A percentile compares a stretch with the other conserved stretches of the same genome.
Conservation (phyloP, 192 early-diverging fungal genomes). For the Backusella morwellensis region DNA sequence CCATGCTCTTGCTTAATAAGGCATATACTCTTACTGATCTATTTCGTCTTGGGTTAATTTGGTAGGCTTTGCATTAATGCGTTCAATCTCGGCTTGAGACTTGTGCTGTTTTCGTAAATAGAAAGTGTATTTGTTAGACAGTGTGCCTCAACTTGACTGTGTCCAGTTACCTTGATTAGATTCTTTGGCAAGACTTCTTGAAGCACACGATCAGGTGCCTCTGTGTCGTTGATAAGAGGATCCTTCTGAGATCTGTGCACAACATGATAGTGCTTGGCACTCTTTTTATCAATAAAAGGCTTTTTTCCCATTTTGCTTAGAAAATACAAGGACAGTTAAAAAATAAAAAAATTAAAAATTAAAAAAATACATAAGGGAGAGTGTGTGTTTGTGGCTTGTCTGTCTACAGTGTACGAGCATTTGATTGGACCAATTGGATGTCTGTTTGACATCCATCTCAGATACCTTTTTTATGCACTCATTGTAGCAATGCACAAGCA, state of each 20-base stretch:
- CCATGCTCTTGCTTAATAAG: no score
- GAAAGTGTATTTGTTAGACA: no score
- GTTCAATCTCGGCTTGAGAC: conserved; percentile 21
- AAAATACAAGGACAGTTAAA: no score
- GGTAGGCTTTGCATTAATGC: conserved; percentile 11
- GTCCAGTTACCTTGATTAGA: conserved; percentile 35
- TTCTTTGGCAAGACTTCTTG: conserved; percentile 75
- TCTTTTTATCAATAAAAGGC: conserved; percentile 86
- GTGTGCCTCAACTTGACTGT: no score
- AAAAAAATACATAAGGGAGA: no score
- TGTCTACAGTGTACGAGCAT: no score
- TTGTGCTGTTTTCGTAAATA: conserved; percentile 17
- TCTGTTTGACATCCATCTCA: no score
- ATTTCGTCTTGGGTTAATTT: conserved; percentile 37
- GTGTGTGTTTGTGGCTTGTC: no score
- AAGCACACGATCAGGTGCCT: conserved; percentile 76
- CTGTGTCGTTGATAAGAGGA: conserved; percentile 81
- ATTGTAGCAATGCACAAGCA: no score
- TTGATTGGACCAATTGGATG: no score
- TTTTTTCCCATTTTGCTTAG: neutral
- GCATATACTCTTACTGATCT: conserved; percentile 16
- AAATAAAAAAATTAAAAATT: no score
- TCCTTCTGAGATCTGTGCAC: conserved; percentile 96
- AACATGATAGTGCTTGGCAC: conserved; percentile 83
- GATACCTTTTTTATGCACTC: no score